Percentiles rank a stretch among this genome's conserved stretches.
Conservation (phyloP, 257 asterid genomes). For the Solanum bulbocastanum region DNA sequence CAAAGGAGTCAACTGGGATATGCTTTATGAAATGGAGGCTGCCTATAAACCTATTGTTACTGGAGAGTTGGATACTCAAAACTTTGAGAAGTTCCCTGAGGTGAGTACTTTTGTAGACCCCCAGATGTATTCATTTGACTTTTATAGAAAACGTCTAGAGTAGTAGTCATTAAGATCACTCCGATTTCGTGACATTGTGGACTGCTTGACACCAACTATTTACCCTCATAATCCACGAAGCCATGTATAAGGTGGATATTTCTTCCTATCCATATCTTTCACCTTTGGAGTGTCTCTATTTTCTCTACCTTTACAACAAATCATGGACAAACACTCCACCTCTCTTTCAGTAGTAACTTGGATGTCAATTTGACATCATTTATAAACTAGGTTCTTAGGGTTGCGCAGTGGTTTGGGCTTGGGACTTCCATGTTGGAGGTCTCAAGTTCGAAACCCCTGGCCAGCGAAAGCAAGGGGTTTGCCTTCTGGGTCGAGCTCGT, state of each 20-base stretch:
- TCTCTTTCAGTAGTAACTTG: neutral
- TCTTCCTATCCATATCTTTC: neutral
- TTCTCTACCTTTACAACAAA: neutral
- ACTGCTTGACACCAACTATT: neutral
- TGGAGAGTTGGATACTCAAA: conserved; percentile 92
- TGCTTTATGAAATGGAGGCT: conserved; percentile 91
- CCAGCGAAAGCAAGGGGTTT: too few relatives aligned
- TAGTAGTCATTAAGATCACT: neutral
- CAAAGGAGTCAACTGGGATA: conserved; percentile 67
- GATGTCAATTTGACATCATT: neutral
- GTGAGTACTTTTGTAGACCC: conserved; percentile 23
- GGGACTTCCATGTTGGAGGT: too few relatives aligned
- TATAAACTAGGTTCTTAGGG: neutral
- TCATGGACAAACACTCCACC: neutral
- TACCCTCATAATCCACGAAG: neutral
- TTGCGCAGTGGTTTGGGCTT: too few relatives aligned
- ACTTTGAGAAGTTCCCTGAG: conserved; percentile 86
- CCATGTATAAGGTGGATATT: neutral
- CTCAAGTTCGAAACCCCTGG: too few relatives aligned
- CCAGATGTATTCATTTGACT: neutral
- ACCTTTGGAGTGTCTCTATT: neutral
- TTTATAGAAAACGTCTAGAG: neutral
- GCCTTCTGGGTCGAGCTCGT: too few relatives aligned
- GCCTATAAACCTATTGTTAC: conserved; percentile 84
- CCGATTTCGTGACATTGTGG: neutral